Conservation (phyloP, 805 yeast genomes). For the Brettanomyces sp. region DNA sequence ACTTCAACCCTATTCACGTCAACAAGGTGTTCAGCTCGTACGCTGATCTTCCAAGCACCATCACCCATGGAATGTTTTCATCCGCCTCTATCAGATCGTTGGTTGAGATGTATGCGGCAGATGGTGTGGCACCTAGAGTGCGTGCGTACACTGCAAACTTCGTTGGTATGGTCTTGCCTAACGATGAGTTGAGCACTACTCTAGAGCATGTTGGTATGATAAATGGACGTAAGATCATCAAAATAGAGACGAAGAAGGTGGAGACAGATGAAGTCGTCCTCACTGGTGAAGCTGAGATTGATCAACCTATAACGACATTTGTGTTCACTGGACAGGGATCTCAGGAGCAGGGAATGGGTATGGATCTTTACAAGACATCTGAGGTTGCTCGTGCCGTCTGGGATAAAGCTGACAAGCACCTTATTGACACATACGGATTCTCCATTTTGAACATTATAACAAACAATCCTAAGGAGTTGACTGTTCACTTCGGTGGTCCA, state of each 20-base stretch:
- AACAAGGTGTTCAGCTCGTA: slow-evolving; percentile 89
- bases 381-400: slow-evolving; percentile 91
- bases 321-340: slow-evolving; percentile 99
- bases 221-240: slow-evolving; percentile 95
- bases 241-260: slow-evolving; percentile 79
- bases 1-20: slow-evolving; percentile 96
- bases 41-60: slow-evolving; percentile 92
- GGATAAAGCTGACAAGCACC: slow-evolving; percentile 96
- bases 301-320: slow-evolving; percentile 93
- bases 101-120: slow-evolving; percentile 98
- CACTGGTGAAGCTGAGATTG: slow-evolving; percentile 95
- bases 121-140: slow-evolving; percentile 90
- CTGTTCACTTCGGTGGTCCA: slow-evolving; percentile 96
- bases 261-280: slow-evolving; percentile 73
- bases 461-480: slow-evolving; percentile 91
- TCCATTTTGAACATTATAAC: slow-evolving; percentile 91
- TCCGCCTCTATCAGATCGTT: slow-evolving; percentile 91
- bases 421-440: slow-evolving; percentile 90
- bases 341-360: slow-evolving; percentile 99
- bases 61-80: slow-evolving; percentile 98
- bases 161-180: slow-evolving; percentile 96
- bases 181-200: slow-evolving; percentile 76
- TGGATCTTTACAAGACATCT: slow-evolving; percentile 89
- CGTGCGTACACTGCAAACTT: slow-evolving; percentile 87
- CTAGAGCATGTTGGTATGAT: slow-evolving; percentile 98